Evolutionary conservation across 208 protist species (phyloP), one percentile per base, ranked within the genome.

Genomic region (Leishmania amazonensis): DNA sequence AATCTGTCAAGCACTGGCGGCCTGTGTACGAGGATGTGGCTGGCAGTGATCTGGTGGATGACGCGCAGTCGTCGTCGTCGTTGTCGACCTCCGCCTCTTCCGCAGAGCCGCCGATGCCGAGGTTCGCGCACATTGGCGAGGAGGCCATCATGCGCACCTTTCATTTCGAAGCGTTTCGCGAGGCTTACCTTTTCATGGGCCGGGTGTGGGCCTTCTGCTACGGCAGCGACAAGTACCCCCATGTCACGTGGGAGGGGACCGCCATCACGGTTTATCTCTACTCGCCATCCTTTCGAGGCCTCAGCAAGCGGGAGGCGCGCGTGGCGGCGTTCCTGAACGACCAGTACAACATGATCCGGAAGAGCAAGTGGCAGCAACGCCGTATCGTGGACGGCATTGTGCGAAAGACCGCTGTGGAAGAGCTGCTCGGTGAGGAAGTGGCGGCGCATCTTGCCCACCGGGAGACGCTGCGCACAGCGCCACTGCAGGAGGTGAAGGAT

Each of bases 201-300:
- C 84, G 94, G 13, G 65, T 95, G 67, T 96, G 90, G 91, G 94
- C 94, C 53, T 97, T 97, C 79, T 95, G 92, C 83, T 97, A 97
- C 83, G 84, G 90, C 70, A 90, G 84, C 45, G 94, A 97, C 85
- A 95, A 95, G 86, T 96, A 95, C 87, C 90, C 94, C 2, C 81
- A 91, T 72, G 79, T 97, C 28, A 84, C 72, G 21, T 97, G 94
- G 92, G 85, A 95, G 24, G 85, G 81, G 68, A 87, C 80, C 1
- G 60, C 76, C 5, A 84, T 97, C 73, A 96, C 91, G 7, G 89
- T 97, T 9, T 95, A 95, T 80, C 87, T 97, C 76, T 97, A 96
- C 88, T 96, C 92, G 19, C 89, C 92, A 2, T 93, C 90, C 38
- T 97, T 96, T 72, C 86, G 87, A n/a, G 94, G 94, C 2, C 68